These are phyloP conservation scores for Amphicarpaea edgeworthii DNA, from an alignment of 306 rosid genomes.

Conservation along the genomic window DNA sequence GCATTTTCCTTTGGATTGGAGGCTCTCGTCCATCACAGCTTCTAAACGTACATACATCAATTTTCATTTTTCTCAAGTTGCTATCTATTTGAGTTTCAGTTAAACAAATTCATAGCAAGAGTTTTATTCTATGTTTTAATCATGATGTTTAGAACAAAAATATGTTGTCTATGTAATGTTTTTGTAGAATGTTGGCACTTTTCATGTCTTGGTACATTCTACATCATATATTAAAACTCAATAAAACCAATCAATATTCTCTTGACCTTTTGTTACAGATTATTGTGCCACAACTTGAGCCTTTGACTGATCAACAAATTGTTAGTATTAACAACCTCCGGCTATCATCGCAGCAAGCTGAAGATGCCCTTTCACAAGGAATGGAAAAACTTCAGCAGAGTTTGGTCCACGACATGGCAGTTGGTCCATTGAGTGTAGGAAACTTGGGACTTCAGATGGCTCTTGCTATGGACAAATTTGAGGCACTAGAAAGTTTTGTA, in stretches of 20 bases:
- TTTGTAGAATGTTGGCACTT: not conserved
- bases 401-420: constrained; percentile 60
- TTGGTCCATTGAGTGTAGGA: constrained; percentile 52
- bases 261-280: constrained; percentile 52
- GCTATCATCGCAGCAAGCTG: constrained; percentile 85
- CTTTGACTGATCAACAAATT: constrained; percentile 65
- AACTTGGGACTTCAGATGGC: constrained; percentile 65
- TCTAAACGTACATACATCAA: constrained; percentile 62
- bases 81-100: not conserved
- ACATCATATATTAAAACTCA: too few relatives aligned
- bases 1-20: constrained; percentile 93
- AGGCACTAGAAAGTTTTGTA: constrained; percentile 75
- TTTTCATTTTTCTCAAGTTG: not conserved
- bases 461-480: constrained; percentile 65
- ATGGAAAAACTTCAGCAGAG: constrained; percentile 82
- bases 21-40: constrained; percentile 99
- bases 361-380: constrained; percentile 89
- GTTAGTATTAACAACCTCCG: constrained; percentile 51
- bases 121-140: not conserved
- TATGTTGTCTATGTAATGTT: not conserved
- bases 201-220: constrained; percentile 10
- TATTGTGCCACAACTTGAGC: constrained; percentile 66
- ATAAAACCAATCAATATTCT: too few relatives aligned
- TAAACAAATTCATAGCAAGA: not conserved
- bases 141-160: constrained; percentile 10